These are phyloP conservation scores for Arthrobotrys entomopaga DNA, from an alignment of 2,329 filamentous ascomycete genomes.

Conservation along the genomic window DNA sequence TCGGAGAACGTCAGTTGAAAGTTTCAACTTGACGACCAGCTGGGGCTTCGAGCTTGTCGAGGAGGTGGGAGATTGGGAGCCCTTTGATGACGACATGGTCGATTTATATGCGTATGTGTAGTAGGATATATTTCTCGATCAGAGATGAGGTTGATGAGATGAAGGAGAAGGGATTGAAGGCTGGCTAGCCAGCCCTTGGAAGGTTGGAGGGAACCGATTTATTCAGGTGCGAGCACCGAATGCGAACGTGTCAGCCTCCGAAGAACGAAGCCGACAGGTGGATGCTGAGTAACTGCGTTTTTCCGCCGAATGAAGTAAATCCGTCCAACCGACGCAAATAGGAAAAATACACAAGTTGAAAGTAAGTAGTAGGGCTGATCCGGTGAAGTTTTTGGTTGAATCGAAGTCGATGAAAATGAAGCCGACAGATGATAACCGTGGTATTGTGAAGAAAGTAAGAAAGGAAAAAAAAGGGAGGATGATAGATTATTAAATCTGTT, in stretches of 20 bases:
- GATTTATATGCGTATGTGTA: constrained; percentile 13
- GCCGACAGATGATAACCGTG: background rate
- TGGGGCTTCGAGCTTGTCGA: constrained; percentile 60
- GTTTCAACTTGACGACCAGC: constrained; percentile 67
- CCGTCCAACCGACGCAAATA: constrained; percentile 22
- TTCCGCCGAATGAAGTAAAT: constrained; percentile 32
- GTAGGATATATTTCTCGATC: background rate
- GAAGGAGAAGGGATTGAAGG: constrained; percentile 19
- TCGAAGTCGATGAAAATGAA: too few relatives aligned
- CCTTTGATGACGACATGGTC: constrained; percentile 42
- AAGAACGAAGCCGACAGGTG: constrained; percentile 17
- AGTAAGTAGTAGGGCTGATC: too few relatives aligned
- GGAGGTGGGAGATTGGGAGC: constrained; percentile 33
- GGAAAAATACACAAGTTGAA: too few relatives aligned
- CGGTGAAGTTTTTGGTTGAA: too few relatives aligned
- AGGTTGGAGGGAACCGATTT: constrained; percentile 28
- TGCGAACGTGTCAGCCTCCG: constrained; percentile 45
- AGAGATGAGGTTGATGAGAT: constrained; percentile 2
- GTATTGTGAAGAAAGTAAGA: background rate
- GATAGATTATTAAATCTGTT: background rate
- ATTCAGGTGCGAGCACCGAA: constrained; percentile 20
- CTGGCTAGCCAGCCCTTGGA: constrained; percentile 49
- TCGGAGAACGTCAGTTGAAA: constrained; percentile 67
- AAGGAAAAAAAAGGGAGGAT: background rate
- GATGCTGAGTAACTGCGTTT: constrained; percentile 13